These are phyloP conservation scores for Colletotrichum tropicale DNA, from an alignment of 2,329 filamentous ascomycete species.

Conservation along the genomic window DNA sequence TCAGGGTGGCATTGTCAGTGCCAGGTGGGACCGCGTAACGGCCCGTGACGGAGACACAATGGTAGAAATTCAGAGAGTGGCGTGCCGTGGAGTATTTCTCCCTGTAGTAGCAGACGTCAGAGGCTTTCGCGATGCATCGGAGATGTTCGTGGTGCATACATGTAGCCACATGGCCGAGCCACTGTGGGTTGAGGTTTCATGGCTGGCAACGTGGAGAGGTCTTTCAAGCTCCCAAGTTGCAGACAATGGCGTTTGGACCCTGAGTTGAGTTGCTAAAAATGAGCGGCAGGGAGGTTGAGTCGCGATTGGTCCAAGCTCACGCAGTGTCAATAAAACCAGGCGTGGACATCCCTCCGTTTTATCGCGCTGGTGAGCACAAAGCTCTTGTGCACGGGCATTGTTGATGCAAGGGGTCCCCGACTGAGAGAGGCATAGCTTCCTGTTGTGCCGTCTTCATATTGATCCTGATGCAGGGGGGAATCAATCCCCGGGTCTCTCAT, in stretches of 20 bases:
- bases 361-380: not conserved
- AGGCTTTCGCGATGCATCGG: not conserved
- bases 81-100: conserved; percentile 51
- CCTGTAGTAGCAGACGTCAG: conserved; percentile 28
- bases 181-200: not conserved
- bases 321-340: not conserved
- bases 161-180: conserved; percentile 12
- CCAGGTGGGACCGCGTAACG: conserved; percentile 38
- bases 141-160: not conserved
- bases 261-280: not conserved
- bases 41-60: conserved; percentile 49
- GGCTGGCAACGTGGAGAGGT: not conserved
- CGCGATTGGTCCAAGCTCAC: not conserved
- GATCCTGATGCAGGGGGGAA: not conserved
- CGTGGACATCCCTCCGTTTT: not conserved
- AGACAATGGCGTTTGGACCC: not conserved
- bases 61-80: conserved; percentile 51
- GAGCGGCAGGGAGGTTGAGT: not conserved
- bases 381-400: not conserved
- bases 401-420: not conserved
- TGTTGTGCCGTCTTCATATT: not conserved
- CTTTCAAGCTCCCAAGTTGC: not conserved
- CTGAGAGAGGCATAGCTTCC: not conserved
- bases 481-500: conserved; percentile 18
- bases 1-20: not conserved